Conservation (phyloP, 78 protist species). For the Dictyostelium intermedium region DNA sequence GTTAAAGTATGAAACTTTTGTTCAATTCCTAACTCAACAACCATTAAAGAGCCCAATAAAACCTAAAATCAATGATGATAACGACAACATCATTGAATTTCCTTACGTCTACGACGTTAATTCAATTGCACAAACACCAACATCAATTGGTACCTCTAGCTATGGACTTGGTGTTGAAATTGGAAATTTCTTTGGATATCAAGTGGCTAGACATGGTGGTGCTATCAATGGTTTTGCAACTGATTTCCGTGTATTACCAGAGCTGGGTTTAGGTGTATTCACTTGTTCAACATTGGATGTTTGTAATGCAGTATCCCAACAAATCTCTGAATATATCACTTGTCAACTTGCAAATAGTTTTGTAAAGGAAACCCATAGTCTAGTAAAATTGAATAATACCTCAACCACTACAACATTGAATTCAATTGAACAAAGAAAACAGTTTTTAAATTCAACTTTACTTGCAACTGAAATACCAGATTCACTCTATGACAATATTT, state of each 20-base stretch:
- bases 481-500: background rate
- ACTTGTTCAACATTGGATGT: conserved; percentile 30
- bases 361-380: background rate
- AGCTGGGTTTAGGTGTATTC: conserved; percentile 15
- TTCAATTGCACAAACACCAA: background rate
- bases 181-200: background rate
- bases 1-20: background rate
- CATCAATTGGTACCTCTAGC: background rate
- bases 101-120: background rate
- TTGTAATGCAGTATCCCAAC: background rate
- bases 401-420: background rate
- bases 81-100: no score
- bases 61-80: background rate
- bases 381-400: no score
- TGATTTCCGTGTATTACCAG: conserved; percentile 59
- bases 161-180: conserved; percentile 55
- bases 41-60: conserved; percentile 1
- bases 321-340: background rate
- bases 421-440: background rate
- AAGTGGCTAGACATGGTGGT: conserved; percentile 48
- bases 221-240: conserved; percentile 73
- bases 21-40: conserved; percentile 34
- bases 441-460: background rate
- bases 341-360: background rate
- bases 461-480: background rate